Evolutionary conservation across 2,329 filamentous ascomycete species (phyloP), one percentile per base, ranked within the genome.

Genomic region (Talaromyces sp.): DNA sequence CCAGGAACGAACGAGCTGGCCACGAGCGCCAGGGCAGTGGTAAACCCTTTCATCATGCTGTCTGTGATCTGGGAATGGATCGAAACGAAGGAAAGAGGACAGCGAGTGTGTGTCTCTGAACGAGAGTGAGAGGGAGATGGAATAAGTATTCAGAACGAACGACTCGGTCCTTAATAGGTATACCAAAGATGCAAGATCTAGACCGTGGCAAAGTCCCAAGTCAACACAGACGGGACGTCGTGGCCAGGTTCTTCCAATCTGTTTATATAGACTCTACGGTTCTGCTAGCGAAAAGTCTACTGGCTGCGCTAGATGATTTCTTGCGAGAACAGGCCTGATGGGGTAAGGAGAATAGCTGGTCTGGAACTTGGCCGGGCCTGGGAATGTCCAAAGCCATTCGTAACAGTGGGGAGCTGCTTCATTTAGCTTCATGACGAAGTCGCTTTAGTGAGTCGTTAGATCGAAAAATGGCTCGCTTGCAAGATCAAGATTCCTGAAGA

Each of bases 121-220:
- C 14, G 12, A 42, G n/a, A 37, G 21, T 16, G 21, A 57, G 18
- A 7, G 42, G 18, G 9, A 42, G 9, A 2, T 11, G 21, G n/a
- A 42, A 21, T 2, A 48, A 28, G 23, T 57, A 18, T 23, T 42
- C 33, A 18, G 25, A 57, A 57, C 14, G 54, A 57, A 40, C 33
- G 54, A 37, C 35, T 28, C 23, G 52, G 54, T 57, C 54, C 42
- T 23, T 57, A 57, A 14, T n/a, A 57, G 54, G 42, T 57, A 40
- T 37, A 57, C 37, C 25, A 40, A 7, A 23, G 37, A 25, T 14
- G 21, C 16, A 40, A 5, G 21, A 42, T 42, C 21, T 57, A 28
- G 14, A 40, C 35, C 7, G 54, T 40, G 54, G 54, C 18, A 28
- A 57, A 57, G 35, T 57, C 35, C 28, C 54, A 39, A 57, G 21